phyloP scores from a whole-genome alignment of 495 filamentous ascomycete genomes.

The Opeltia flavorubescens region DNA sequence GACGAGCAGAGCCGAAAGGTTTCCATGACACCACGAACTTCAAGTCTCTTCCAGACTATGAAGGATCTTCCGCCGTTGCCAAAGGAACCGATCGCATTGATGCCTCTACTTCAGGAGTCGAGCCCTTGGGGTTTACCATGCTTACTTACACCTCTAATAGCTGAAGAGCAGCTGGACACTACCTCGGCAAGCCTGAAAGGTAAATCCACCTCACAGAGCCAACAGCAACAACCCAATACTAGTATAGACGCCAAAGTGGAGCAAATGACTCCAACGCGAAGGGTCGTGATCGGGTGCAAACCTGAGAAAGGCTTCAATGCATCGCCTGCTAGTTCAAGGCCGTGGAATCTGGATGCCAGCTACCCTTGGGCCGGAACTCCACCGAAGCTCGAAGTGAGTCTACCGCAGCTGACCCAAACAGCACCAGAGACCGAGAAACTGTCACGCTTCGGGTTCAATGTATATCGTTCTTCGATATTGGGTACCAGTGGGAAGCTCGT shows the following conservation, averaged over 20 bases:
- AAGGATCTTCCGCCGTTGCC: constrained; percentile 7
- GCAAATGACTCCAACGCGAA: neutral
- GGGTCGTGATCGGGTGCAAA: neutral
- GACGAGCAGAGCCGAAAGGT: neutral
- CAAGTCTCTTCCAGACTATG: neutral
- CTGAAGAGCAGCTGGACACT: neutral
- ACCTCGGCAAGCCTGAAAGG: neutral
- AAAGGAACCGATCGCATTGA: neutral
- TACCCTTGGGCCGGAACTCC: constrained; percentile 16
- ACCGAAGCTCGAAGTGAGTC: constrained; percentile 10
- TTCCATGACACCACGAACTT: neutral
- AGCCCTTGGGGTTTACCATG: constrained; percentile 4
- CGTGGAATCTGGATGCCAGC: constrained; percentile 17
- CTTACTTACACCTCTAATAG: constrained; percentile 9
- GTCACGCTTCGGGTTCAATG: constrained; percentile 11
- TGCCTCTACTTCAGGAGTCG: constrained; percentile 3
- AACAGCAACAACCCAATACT: neutral
- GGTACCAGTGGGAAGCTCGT: constrained; percentile 4
- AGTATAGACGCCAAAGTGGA: neutral
- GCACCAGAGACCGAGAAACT: neutral
- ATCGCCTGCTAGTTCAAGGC: constrained; percentile 10
- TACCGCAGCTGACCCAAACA: constrained; percentile 6
- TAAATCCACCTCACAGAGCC: too few species aligned
- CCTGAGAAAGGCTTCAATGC: constrained; percentile 2
- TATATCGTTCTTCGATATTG: constrained; percentile 11